phyloP scores from a whole-genome alignment of 2,329 filamentous ascomycete species.

The Aspergillus pseudonomiae region DNA sequence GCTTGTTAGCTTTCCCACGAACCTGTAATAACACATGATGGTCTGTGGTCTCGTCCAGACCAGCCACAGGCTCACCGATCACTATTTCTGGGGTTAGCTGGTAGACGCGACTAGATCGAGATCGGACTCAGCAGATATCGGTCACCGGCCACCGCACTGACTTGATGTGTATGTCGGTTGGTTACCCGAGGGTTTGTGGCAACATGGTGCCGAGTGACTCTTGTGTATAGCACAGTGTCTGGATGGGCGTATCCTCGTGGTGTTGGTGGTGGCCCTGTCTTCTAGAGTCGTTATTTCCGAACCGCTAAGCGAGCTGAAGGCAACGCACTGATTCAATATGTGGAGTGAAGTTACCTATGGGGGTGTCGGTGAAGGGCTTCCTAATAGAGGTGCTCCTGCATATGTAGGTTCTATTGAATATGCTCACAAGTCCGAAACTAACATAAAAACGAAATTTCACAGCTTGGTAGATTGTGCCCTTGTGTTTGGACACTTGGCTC shows the following conservation, averaged over 20 bases:
- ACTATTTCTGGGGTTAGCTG: neutral
- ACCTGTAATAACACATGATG: neutral
- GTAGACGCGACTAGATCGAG: neutral
- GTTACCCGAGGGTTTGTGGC: neutral
- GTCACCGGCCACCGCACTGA: neutral
- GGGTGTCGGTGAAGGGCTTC: neutral
- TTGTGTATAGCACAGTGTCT: neutral
- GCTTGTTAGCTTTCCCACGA: neutral
- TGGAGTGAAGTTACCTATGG: neutral
- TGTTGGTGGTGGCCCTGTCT: neutral
- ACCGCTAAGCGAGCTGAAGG: neutral
- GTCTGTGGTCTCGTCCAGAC: neutral
- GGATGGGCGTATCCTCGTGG: neutral
- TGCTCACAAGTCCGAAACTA: neutral
- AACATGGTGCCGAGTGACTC: neutral
- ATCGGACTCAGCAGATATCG: neutral
- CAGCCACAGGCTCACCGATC: neutral
- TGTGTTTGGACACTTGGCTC: neutral
- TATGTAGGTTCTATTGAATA: neutral
- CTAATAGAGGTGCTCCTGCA: neutral
- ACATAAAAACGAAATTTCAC: neutral
- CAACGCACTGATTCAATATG: neutral
- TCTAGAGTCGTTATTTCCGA: neutral
- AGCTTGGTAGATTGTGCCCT: neutral
- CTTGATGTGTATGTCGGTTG: neutral